Conservation (phyloP, 2,329 filamentous ascomycete species). For the Exophiala sideris region DNA sequence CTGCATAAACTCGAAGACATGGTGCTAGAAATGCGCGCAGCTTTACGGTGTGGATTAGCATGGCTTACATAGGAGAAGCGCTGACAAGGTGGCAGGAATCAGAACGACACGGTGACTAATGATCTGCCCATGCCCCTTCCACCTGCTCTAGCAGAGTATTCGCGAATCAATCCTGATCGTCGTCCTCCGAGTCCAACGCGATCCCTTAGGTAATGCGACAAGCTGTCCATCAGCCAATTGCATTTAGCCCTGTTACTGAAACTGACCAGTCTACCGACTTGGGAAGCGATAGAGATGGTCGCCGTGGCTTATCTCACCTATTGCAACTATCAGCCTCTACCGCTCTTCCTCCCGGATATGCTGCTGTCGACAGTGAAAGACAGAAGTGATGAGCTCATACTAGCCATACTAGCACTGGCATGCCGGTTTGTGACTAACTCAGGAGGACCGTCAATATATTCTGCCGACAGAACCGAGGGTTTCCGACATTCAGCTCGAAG, state of each 20-base stretch:
- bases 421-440: slow-evolving; percentile 28
- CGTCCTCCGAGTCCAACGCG: no score
- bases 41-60: slow-evolving; percentile 3
- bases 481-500: slow-evolving; percentile 26
- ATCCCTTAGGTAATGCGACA: no score
- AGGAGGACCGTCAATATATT: background rate
- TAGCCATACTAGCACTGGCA: slow-evolving; percentile 32
- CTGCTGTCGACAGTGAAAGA: slow-evolving; percentile 21
- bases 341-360: slow-evolving; percentile 29
- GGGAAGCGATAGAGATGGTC: slow-evolving; percentile 7
- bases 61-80: background rate
- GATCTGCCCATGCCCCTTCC: no score
- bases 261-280: slow-evolving; percentile 9
- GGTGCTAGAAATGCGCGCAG: slow-evolving; percentile 5
- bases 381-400: slow-evolving; percentile 31
- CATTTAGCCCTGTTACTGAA: background rate
- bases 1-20: slow-evolving; percentile 8
- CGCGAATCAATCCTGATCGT: no score
- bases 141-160: no score
- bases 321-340: slow-evolving; percentile 36
- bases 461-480: background rate
- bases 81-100: no score
- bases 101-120: no score
- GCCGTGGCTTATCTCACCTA: slow-evolving; percentile 32
- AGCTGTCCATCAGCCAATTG: background rate